Evolutionary conservation across 2,329 filamentous ascomycete genomes (phyloP).

Genomic region (Lasiodiplodia gonubiensis): DNA sequence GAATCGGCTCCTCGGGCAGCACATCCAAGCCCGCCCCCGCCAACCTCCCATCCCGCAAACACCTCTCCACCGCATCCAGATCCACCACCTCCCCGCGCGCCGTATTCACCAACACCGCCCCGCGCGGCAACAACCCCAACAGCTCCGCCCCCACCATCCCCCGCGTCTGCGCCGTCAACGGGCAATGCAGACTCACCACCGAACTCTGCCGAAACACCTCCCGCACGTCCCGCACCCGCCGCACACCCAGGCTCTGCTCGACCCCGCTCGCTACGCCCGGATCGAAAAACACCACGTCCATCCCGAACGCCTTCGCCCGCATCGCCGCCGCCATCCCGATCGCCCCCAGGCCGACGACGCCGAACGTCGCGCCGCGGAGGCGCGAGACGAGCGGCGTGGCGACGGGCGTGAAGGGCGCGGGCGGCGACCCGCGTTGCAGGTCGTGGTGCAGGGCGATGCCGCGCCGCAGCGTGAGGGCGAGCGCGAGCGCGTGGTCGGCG

Average conservation of each 20-base stretch:
- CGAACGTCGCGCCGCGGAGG: neutral
- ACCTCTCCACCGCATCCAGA: conserved; percentile 49
- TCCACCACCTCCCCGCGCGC: conserved; percentile 54
- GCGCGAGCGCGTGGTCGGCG: neutral
- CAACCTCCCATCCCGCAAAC: conserved; percentile 46
- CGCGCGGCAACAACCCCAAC: conserved; percentile 45
- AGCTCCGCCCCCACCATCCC: conserved; percentile 40
- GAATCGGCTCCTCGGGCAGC: conserved; percentile 48
- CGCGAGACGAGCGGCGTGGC: neutral
- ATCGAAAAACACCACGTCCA: neutral
- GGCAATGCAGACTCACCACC: neutral
- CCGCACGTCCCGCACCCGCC: neutral
- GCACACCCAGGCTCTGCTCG: neutral
- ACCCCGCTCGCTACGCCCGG: neutral
- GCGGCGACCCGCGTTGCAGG: neutral
- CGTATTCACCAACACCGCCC: conserved; percentile 51
- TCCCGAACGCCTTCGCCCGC: neutral
- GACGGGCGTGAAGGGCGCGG: neutral
- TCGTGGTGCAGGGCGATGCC: neutral
- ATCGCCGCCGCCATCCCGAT: neutral
- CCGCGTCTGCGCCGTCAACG: conserved; percentile 30
- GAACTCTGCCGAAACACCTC: neutral
- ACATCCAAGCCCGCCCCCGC: conserved; percentile 54
- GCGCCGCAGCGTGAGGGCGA: neutral
- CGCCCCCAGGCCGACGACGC: neutral